Evolutionary conservation across 257 asterid genomes (phyloP).

Genomic region (Leonotis leonurus): DNA sequence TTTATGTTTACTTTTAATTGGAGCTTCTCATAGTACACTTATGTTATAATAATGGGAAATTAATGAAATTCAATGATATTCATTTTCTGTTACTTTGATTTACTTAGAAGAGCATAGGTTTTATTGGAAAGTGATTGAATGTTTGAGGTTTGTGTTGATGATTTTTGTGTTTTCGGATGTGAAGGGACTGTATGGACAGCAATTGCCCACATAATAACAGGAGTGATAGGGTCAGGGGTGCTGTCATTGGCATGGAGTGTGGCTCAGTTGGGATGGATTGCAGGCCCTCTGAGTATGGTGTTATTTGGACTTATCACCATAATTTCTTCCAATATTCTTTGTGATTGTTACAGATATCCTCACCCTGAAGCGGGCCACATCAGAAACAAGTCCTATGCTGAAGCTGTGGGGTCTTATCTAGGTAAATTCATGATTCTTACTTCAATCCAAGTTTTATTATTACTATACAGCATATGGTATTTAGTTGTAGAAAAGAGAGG

Average conservation of each 20-base stretch:
- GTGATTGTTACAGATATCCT: slow-evolving; percentile 51
- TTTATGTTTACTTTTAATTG: not conserved
- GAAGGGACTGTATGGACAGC: slow-evolving; percentile 53
- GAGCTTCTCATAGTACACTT: not conserved
- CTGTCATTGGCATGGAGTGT: slow-evolving; percentile 56
- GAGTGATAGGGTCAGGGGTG: slow-evolving; percentile 62
- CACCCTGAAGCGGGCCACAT: slow-evolving; percentile 42
- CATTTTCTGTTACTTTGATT: not conserved
- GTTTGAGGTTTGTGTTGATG: not conserved
- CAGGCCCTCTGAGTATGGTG: slow-evolving; percentile 37
- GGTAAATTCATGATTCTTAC: slow-evolving; percentile 14
- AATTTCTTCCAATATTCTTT: slow-evolving; percentile 41
- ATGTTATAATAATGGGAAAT: not conserved
- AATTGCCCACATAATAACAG: slow-evolving; percentile 48
- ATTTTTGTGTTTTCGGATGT: slow-evolving; percentile 14
- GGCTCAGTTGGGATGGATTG: slow-evolving; percentile 65
- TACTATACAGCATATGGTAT: not conserved
- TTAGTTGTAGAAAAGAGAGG: not conserved
- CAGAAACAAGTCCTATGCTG: slow-evolving; percentile 46
- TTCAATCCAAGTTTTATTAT: not conserved
- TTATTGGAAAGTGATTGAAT: not conserved
- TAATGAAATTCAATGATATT: not conserved
- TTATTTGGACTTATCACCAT: slow-evolving; percentile 34
- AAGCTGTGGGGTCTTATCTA: slow-evolving; percentile 45
- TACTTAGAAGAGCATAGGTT: not conserved